Conservation (phyloP, 1,139 yeast species). For the Geotrichum macrosporum region DNA sequence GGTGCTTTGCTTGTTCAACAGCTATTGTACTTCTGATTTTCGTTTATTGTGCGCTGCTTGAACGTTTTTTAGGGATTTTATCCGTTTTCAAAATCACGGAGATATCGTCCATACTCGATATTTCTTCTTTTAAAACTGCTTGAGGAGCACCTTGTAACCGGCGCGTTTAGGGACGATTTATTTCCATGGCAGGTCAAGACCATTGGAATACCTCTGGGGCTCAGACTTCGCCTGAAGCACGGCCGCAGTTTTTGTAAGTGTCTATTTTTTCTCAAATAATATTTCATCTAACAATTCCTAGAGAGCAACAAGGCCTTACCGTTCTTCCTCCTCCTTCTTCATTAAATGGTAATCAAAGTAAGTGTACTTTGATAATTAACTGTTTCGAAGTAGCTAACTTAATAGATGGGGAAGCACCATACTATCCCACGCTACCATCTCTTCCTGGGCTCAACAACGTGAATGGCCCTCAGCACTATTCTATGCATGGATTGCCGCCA, state of each 20-base stretch:
- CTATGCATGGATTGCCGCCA: conserved; percentile 25
- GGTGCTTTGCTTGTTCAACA: no score
- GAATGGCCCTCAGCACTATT: conserved; percentile 7
- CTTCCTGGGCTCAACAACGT: conserved; percentile 40
- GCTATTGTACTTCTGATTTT: no score
- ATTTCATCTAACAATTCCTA: background rate
- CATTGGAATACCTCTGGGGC: conserved; percentile 19
- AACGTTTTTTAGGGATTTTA: no score
- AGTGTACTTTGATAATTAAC: conserved; percentile 14
- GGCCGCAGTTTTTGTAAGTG: conserved; percentile 28
- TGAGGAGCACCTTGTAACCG: no score
- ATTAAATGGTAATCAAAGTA: conserved; percentile 25
- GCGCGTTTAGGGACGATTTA: no score
- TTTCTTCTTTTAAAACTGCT: no score
- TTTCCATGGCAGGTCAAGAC: conserved; percentile 20
- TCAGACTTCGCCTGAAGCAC: conserved; percentile 11
- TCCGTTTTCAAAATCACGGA: no score
- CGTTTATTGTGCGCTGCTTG: no score
- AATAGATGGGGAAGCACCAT: no score
- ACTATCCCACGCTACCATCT: conserved; percentile 52
- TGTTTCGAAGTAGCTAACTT: no score
- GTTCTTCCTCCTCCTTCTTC: conserved; percentile 35
- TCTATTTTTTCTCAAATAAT: background rate
- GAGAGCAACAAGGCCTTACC: conserved; percentile 31
- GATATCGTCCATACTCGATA: no score